phyloP scores from a whole-genome alignment of 1,139 yeast genomes.

The Hansenula sp. region DNA sequence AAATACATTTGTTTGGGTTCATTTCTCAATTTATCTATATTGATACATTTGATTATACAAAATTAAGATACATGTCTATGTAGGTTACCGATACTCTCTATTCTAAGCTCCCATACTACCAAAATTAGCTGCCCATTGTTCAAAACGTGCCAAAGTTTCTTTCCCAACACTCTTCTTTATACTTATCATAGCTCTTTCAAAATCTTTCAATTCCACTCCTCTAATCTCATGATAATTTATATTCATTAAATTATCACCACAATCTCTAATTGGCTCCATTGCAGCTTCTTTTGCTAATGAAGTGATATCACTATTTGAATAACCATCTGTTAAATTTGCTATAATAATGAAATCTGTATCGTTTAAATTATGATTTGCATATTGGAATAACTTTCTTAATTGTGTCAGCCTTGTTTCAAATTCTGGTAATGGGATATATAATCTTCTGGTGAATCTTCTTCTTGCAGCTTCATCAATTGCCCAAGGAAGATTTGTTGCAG shows the following conservation, averaged over 20 bases:
- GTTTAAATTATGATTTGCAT: constrained; percentile 32
- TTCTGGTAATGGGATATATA: constrained; percentile 64
- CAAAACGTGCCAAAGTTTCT: constrained; percentile 48
- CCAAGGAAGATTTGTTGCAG: constrained; percentile 69
- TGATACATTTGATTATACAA: no score
- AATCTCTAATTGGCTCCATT: constrained; percentile 62
- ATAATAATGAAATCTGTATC: constrained; percentile 45
- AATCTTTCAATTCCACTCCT: constrained; percentile 47
- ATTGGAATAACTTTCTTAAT: constrained; percentile 39
- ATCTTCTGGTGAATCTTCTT: constrained; percentile 55
- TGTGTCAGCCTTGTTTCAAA: constrained; percentile 50
- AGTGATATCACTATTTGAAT: constrained; percentile 61
- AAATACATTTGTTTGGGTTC: no score
- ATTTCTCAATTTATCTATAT: no score
- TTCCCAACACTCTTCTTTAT: constrained; percentile 54
- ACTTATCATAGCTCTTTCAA: constrained; percentile 45
- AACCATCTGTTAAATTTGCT: constrained; percentile 48
- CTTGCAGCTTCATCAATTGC: constrained; percentile 66
- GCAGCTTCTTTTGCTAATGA: constrained; percentile 70
- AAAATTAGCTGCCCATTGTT: constrained; percentile 41
- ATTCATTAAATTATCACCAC: constrained; percentile 52
- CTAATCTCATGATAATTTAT: constrained; percentile 52
- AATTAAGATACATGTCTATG: neutral
- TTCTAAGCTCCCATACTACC: constrained; percentile 32
- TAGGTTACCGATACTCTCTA: neutral